phyloP scores from a whole-genome alignment of 75 land plant genomes.

The Picea glauca region DNA sequence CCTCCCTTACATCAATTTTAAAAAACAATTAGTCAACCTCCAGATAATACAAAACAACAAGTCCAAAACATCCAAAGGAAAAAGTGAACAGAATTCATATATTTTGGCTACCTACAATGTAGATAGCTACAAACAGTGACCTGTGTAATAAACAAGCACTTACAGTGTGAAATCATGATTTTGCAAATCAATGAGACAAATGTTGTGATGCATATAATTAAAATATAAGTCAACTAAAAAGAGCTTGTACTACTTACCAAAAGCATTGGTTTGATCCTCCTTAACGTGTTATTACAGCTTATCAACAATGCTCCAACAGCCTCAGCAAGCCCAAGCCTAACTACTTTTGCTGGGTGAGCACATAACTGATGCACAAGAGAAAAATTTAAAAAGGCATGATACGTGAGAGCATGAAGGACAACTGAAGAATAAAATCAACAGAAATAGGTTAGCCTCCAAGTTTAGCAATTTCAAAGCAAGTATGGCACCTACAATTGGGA shows the following conservation, averaged over 20 bases:
- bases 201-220: neutral
- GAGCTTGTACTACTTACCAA: slow-evolving; percentile 44
- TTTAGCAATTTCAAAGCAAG: neutral
- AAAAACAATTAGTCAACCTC: neutral
- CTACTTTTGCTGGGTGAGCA: slow-evolving; percentile 65
- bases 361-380: slow-evolving; percentile 48
- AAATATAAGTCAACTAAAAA: neutral
- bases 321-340: slow-evolving; percentile 67
- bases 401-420: neutral
- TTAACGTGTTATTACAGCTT: slow-evolving; percentile 60
- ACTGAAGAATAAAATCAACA: neutral
- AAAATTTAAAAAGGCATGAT: slow-evolving; percentile 2
- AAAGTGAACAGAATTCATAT: neutral
- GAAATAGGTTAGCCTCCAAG: neutral
- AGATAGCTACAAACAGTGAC: neutral
- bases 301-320: slow-evolving; percentile 49
- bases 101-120: neutral
- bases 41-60: neutral
- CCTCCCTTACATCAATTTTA: too few species aligned
- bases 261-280: slow-evolving; percentile 61
- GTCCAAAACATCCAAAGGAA: neutral
- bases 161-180: neutral
- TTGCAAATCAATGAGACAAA: neutral
- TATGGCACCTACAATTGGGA: slow-evolving; percentile 66
- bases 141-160: neutral